phyloP scores from a whole-genome alignment of 208 protist genomes.

The Trypanosomatidae sp. region DNA sequence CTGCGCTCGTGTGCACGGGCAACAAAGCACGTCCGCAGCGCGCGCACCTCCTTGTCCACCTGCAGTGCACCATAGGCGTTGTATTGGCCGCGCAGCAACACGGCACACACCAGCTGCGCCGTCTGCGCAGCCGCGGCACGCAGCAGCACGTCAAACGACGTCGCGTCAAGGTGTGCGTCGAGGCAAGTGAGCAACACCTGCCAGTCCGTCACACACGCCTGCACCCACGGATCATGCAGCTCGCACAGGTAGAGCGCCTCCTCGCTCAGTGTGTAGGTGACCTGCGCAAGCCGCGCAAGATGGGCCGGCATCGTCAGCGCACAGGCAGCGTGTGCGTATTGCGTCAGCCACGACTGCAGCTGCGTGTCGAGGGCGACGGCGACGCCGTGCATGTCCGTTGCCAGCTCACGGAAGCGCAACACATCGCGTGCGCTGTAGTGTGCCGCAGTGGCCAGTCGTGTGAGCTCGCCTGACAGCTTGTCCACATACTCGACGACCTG shows the following conservation, averaged over 20 bases:
- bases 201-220: conserved; percentile 30
- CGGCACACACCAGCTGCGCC: conserved; percentile 8
- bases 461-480: conserved; percentile 45
- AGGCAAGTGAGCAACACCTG: conserved; percentile 21
- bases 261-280: conserved; percentile 57
- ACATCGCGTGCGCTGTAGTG: conserved; percentile 12
- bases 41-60: conserved; percentile 68
- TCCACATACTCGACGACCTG: conserved; percentile 26
- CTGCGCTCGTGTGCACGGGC: conserved; percentile 30
- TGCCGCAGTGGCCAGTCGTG: conserved; percentile 11
- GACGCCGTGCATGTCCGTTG: conserved; percentile 27
- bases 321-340: conserved; percentile 11
- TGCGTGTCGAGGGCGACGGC: conserved; percentile 6
- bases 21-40: conserved; percentile 48
- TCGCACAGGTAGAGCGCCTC: conserved; percentile 70
- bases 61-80: conserved; percentile 64
- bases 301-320: conserved; percentile 22
- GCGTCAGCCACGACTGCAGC: conserved; percentile 4
- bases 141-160: conserved; percentile 40
- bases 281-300: conserved; percentile 29
- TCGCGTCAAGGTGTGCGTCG: conserved; percentile 11
- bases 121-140: conserved; percentile 17
- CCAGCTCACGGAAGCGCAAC: conserved; percentile 52
- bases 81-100: conserved; percentile 35
- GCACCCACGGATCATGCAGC: conserved; percentile 74